Evolutionary conservation across 2,329 filamentous ascomycete species (phyloP).

Genomic region (Plenodomus lindquistii): DNA sequence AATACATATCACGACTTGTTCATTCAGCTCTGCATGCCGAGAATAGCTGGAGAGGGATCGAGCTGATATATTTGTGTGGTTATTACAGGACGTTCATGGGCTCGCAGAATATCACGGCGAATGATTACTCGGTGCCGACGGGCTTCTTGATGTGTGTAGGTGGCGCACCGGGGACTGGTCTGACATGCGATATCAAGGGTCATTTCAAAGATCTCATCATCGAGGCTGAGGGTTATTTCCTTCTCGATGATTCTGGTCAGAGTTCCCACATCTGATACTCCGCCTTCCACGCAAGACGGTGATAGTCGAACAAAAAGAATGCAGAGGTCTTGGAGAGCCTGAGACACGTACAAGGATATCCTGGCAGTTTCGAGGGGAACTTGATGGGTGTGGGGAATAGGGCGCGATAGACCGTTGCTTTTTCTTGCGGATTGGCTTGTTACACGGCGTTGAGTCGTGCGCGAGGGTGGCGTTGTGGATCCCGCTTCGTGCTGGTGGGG

Average conservation of each 20-base stretch:
- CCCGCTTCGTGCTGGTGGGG: background rate
- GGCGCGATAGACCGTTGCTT: background rate
- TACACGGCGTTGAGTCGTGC: background rate
- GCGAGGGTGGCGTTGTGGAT: background rate
- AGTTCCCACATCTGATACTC: too few relatives aligned
- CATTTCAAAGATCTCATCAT: conserved; percentile 9
- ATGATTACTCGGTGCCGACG: conserved; percentile 11
- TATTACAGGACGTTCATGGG: conserved; percentile 1
- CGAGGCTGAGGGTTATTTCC: background rate
- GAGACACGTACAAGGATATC: background rate
- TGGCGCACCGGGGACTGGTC: conserved; percentile 17
- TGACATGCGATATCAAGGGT: conserved; percentile 17
- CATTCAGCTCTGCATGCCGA: too few relatives aligned
- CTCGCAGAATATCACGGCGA: conserved; percentile 14
- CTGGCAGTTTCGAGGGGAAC: background rate
- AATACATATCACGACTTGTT: too few relatives aligned
- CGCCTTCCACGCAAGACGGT: background rate
- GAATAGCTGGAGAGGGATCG: too few relatives aligned
- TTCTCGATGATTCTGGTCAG: background rate
- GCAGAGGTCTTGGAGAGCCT: background rate
- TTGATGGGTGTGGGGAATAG: background rate
- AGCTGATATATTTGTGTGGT: background rate
- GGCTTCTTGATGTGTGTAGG: conserved; percentile 21
- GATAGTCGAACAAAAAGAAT: background rate
- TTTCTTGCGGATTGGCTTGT: background rate